Base-by-base conservation (phyloP, 2,329 filamentous ascomycete species). In the Clonostachys rhizophaga region DNA sequence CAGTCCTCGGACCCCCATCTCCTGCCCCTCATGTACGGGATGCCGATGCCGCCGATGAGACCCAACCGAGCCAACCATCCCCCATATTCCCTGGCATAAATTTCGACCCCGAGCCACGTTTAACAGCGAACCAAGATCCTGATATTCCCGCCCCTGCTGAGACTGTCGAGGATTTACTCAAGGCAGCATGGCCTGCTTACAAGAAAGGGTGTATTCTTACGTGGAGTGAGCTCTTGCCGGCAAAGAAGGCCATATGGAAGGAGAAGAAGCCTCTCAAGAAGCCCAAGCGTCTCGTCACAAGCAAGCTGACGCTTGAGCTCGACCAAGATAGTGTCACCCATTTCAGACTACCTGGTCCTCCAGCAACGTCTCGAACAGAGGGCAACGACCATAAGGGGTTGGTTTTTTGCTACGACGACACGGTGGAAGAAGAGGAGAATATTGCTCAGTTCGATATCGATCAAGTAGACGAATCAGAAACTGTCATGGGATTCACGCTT, bases 291-390 rank as follows among this genome's bases (percentile, higher is more conserved):
- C 76, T 97, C 5, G 79, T 91, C 6, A 90, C 91, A 0, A 91
- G 87, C 17, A 99, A 99, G 66, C 77, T 96, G 48, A 91, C 83
- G 51, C 75, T 99, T 13, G 94, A 99, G 51, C 72, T 97, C 34
- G 87, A 89, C 4, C 78, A 81, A 42, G 94, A 97, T 57, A 88
- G 95, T 54, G 89, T 95, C 64, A 90, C 91, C 56, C 75, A 79
- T 24, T 99, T 97, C 63, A 83, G 84, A 47, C 81, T 92, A n/a
- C 76, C 82, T 1, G 84, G 84, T 1, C 76, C 82, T 24, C 74
- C 78, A 1, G 70, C 72, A 10, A 43, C 17, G 11, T n/a, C 16
- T 11, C 17, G 17, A 12, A 40, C 40, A 17, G 70, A 80, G 42
- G 72, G 79, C 30, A 66, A 65, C 5, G 72, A 78, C 34, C 61